Base-by-base conservation (phyloP, 129 eudicot species). In the Calendula officinalis region DNA sequence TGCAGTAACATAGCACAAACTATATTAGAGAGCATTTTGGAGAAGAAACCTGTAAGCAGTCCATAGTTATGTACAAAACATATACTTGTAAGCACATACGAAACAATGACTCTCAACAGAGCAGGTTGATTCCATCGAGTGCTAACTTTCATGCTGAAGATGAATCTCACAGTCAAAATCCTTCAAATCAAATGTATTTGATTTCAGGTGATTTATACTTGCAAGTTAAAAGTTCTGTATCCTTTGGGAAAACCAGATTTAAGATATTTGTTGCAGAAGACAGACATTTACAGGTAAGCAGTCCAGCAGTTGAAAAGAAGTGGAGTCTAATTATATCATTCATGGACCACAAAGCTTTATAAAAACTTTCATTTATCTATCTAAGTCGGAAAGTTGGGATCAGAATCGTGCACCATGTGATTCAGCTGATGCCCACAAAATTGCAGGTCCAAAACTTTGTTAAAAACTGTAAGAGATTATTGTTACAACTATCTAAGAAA, bases 221-320 rank as follows among this genome's bases (percentile, higher is more conserved):
- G 2, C 30, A 22, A 22, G 30, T 22, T 22, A 22, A 22, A 22
- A 22, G 30, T 46, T 46, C 45, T 15, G 37, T 46, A 4, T 46
- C 13, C 0, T 32, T 32, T 35, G 34, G 13, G 32, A 8, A 46
- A 46, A 32, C 14, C 42, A 8, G 41, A 4, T 9, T 35, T n/a
- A n/a, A 33, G 56, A 63, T 43, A 62, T n/a, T 35, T n/a, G 36
- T 43, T 64, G 69, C 37, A 64, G 13, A 58, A 8, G 11, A 15
- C 6, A 58, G 3, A 54, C 4, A n/a, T 12, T 52, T 22, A 49
- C 57, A 52, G 36, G 16, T 44, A 64, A 34, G 69, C 44, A 45
- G 8, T 14, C 55, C 33, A 17, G n/a, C 54, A 13, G 14, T 48
- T 48, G 3, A 1, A 6, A 9, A 40, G 11, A 22, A 11, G 36